Percentiles rank a stretch among this genome's conserved stretches.
Evolutionary conservation across 1,284 basidiomycete genomes (phyloP).

Genomic region (Trametes versicolor): DNA sequence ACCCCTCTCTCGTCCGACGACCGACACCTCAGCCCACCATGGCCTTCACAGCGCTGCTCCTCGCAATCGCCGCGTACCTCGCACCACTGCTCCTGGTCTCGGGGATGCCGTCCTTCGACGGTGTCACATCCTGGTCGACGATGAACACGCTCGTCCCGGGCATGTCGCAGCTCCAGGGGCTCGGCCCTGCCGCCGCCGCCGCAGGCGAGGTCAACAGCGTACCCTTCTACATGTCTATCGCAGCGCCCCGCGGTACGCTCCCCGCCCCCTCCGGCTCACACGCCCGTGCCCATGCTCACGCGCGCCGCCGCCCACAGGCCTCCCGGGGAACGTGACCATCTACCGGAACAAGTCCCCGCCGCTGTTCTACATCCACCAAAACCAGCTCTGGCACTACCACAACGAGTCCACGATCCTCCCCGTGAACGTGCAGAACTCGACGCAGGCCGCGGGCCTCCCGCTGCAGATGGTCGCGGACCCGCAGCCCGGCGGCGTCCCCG

Average conservation of each 20-base stretch:
- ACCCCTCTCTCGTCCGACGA: constrained; percentile 12
- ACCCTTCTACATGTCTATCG: constrained; percentile 52
- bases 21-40: constrained; percentile 21
- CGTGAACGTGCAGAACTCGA: constrained; percentile 64
- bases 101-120: constrained; percentile 59
- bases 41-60: constrained; percentile 32
- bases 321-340: constrained; percentile 45
- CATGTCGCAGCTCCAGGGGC: constrained; percentile 56
- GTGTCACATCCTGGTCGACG: constrained; percentile 48
- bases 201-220: constrained; percentile 25
- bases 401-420: constrained; percentile 65
- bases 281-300: constrained; percentile 5
- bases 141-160: constrained; percentile 62
- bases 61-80: constrained; percentile 36
- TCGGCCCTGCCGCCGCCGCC: constrained; percentile 42
- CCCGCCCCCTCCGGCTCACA: constrained; percentile 15
- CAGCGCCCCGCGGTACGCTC: constrained; percentile 37
- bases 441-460: constrained; percentile 52
- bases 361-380: constrained; percentile 63
- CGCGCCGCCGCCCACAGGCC: constrained; percentile 31
- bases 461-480: constrained; percentile 56
- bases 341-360: constrained; percentile 46
- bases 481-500: constrained; percentile 50
- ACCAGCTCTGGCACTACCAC: constrained; percentile 61
- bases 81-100: constrained; percentile 38